Evolutionary conservation across 768 basidiomycete genomes (phyloP), one percentile per base, ranked within the genome.

Genomic region (Suillus subaureus): DNA sequence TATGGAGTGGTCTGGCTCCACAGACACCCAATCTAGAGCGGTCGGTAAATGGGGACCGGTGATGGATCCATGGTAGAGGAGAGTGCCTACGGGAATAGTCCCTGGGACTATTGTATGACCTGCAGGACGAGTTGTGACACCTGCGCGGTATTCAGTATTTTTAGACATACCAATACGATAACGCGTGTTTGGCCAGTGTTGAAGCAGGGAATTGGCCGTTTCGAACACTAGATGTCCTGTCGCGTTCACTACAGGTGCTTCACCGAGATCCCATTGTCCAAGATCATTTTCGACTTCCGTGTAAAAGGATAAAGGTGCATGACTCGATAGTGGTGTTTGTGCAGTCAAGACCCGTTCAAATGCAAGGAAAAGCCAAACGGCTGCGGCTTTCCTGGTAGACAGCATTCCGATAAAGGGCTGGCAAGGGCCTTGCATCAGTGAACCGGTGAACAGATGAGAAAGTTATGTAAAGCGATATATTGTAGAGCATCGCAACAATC

Each of bases 131-230:
- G 18, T 12, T 1, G 2, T 7, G 3, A 26, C 9, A 18, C 2
- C 2, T 26, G 37, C 15, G 6, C 3, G 16, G 15, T 23, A 15
- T 58, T 26, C 15, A 26, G 37, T 3, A 26, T 42, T 42, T 42
- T 37, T 23, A 52, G 26, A 57, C 56, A 16, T 31, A 71, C 78
- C 78, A 65, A 78, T 78, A 21, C 76, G 74, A 62, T 74, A 74
- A 9, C 76, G 71, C 2, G 77, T 78, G 61, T 80, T 80, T 5
- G 79, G 73, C 78, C 78, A 81, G 33, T 75, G 72, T 51, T 81
- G 80, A 13, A 82, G 72, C 4, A 79, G 66, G 3, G 77, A 73
- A 52, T 69, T 68, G 12, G 78, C 69, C 2, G 75, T 73, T 45
- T 78, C 74, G 62, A 81, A 81, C 16, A 80, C 68, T 37, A 80